These are phyloP conservation scores for Carex parvula DNA, from an alignment of 176 grass and related monocot species.

Conservation along the genomic window DNA sequence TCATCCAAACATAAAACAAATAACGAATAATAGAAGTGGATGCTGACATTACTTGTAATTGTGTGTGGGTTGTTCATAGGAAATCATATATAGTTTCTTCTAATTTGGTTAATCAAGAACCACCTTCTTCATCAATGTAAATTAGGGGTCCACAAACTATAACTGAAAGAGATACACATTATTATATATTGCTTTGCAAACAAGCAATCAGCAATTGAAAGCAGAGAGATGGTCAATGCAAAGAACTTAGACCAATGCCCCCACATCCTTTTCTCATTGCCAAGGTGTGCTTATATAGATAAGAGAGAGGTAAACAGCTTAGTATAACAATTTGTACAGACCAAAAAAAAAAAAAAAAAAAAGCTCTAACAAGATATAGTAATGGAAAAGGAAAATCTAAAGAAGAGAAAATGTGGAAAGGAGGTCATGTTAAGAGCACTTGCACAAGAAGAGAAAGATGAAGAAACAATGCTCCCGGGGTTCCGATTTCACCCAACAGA, in stretches of 20 bases:
- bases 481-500: slow-evolving; percentile 91
- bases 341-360: not conserved
- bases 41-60: not conserved
- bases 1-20: not conserved
- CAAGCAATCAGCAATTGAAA: no score
- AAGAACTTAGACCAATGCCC: slow-evolving; percentile 44
- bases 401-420: not conserved
- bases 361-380: not conserved
- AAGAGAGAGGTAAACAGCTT: not conserved
- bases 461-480: slow-evolving; percentile 55
- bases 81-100: not conserved
- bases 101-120: not conserved
- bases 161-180: no score
- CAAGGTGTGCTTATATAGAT: slow-evolving; percentile 19
- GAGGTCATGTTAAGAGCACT: not conserved
- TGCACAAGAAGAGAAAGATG: slow-evolving; percentile 37
- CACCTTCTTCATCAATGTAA: not conserved
- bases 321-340: not conserved
- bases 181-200: no score
- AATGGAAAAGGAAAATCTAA: slow-evolving; percentile 16
- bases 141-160: not conserved
- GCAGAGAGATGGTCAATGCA: slow-evolving; percentile 33
- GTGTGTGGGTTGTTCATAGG: no score
- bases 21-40: not conserved
- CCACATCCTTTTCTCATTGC: slow-evolving; percentile 11